Conservation (phyloP, 495 filamentous ascomycete species). For the Penicillium bialowiezense region DNA sequence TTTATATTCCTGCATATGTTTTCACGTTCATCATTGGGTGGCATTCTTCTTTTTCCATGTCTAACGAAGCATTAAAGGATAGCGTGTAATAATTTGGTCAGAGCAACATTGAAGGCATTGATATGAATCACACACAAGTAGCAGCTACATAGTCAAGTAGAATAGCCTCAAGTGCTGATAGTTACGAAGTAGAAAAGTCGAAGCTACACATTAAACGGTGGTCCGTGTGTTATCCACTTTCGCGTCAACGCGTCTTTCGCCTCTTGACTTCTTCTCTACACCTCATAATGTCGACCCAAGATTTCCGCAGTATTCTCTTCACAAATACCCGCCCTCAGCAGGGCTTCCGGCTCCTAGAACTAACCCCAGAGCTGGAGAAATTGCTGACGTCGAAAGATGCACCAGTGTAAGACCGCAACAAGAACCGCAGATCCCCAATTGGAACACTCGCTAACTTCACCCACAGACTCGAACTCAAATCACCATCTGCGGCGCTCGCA, state of each 20-base stretch:
- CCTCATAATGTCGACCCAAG: constrained; percentile 57
- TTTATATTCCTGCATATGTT: constrained; percentile 5
- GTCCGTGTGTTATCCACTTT: constrained; percentile 25
- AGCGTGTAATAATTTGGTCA: constrained; percentile 4
- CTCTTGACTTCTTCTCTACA: neutral
- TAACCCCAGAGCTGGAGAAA: constrained; percentile 69
- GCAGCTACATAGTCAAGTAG: too few species aligned
- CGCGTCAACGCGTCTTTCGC: constrained; percentile 6
- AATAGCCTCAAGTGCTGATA: too few species aligned
- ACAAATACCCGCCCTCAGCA: constrained; percentile 57
- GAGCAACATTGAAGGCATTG: neutral
- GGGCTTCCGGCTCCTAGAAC: constrained; percentile 74
- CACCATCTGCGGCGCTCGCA: constrained; percentile 28
- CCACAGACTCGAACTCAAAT: constrained; percentile 65
- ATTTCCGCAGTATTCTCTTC: constrained; percentile 59
- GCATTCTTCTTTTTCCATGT: neutral
- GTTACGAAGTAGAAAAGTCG: too few species aligned
- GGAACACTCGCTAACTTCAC: neutral
- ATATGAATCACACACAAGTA: neutral
- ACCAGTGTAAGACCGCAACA: constrained; percentile 53
- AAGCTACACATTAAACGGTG: constrained; percentile 26
- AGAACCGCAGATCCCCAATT: neutral
- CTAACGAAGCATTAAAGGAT: constrained; percentile 1
- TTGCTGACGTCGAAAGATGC: constrained; percentile 59
- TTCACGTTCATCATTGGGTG: too few species aligned